phyloP scores from a whole-genome alignment of 1,139 yeast genomes.

The Geotrichum restrictum region DNA sequence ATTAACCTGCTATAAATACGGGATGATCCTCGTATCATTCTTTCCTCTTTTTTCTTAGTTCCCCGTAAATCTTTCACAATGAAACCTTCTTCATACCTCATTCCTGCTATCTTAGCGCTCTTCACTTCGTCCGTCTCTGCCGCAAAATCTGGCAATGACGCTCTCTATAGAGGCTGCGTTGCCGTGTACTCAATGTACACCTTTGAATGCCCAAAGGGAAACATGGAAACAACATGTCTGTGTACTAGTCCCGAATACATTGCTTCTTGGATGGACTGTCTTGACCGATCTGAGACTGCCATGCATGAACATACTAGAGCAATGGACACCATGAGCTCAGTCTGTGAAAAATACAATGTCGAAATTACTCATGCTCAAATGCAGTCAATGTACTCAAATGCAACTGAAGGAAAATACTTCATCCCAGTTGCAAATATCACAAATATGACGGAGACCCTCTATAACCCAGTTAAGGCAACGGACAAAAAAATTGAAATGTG shows the following conservation, averaged over 20 bases:
- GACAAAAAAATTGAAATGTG: not conserved
- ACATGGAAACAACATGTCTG: not conserved
- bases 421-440: constrained; percentile 6
- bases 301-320: not conserved
- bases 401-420: constrained; percentile 12
- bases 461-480: constrained; percentile 2
- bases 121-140: not conserved
- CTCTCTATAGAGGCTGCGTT: constrained; percentile 10
- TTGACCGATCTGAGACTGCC: not conserved
- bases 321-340: not conserved
- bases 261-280: constrained; percentile 17
- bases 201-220: constrained; percentile 12
- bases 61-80: too few relatives aligned
- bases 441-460: not conserved
- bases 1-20: too few relatives aligned
- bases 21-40: too few relatives aligned
- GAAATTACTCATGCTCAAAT: constrained; percentile 5
- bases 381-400: not conserved
- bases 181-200: not conserved
- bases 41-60: too few relatives aligned
- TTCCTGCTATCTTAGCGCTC: too few relatives aligned
- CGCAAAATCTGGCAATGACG: not conserved
- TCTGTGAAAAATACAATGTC: not conserved
- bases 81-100: too few relatives aligned
- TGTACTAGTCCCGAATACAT: constrained; percentile 15